Conservation (phyloP, 2,329 filamentous ascomycete genomes). For the Fusarium paranaense region DNA sequence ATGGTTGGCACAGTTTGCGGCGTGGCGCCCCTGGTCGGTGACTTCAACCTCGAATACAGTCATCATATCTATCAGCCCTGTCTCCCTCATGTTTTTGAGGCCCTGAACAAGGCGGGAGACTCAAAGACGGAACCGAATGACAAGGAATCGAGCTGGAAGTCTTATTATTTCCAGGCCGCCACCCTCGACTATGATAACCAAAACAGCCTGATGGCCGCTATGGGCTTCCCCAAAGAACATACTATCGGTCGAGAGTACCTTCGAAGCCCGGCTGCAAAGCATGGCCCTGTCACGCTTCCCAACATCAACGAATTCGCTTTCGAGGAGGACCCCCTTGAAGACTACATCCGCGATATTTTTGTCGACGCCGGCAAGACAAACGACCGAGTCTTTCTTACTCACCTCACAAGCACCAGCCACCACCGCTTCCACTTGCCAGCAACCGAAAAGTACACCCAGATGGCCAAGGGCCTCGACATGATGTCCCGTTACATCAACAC, state of each 20-base stretch:
- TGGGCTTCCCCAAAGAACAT: slow-evolving; percentile 47
- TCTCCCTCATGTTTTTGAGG: slow-evolving; percentile 54
- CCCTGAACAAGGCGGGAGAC: slow-evolving; percentile 44
- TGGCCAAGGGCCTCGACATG: slow-evolving; percentile 45
- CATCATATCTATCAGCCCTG: slow-evolving; percentile 59
- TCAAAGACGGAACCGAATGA: slow-evolving; percentile 4
- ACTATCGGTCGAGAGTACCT: slow-evolving; percentile 47
- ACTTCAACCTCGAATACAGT: slow-evolving; percentile 56
- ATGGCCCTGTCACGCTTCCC: slow-evolving; percentile 44
- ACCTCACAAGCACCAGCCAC: slow-evolving; percentile 52
- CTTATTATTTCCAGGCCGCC: slow-evolving; percentile 49
- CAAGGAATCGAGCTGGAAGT: slow-evolving; percentile 46
- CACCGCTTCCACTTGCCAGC: slow-evolving; percentile 48
- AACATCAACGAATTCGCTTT: slow-evolving; percentile 53
- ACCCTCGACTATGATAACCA: slow-evolving; percentile 51
- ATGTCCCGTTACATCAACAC: slow-evolving; percentile 49
- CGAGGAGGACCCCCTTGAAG: slow-evolving; percentile 46
- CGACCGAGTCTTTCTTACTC: slow-evolving; percentile 49
- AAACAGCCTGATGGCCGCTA: slow-evolving; percentile 43
- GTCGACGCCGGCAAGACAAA: slow-evolving; percentile 44
- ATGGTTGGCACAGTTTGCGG: slow-evolving; percentile 56
- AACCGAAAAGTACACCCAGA: slow-evolving; percentile 42
- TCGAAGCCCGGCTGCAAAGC: slow-evolving; percentile 43
- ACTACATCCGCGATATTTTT: slow-evolving; percentile 50
- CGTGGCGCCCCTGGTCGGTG: slow-evolving; percentile 54